A percentile compares a stretch with the other conserved stretches of the same genome.
These are phyloP conservation scores for Bryoerythrophyllum caledonicum DNA, from an alignment of 225 moss, liverwort and hornwort species.

Conservation along the genomic window DNA sequence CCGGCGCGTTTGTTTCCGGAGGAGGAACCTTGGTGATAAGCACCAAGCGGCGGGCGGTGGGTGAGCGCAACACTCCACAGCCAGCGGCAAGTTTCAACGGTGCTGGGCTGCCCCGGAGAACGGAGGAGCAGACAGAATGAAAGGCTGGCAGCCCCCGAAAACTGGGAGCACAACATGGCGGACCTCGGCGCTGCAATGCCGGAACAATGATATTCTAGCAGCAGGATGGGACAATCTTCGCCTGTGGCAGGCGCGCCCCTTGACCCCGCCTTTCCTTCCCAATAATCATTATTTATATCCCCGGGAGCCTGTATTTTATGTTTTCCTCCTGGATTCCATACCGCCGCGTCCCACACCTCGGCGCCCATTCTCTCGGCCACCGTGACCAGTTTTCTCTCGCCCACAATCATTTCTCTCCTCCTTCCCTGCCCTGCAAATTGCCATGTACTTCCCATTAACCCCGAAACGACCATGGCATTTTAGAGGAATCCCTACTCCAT, in stretches of 20 bases:
- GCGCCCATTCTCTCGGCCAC: slow-evolving; percentile 3
- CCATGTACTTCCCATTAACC: too few relatives aligned
- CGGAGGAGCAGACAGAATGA: not conserved
- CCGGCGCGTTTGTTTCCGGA: not conserved
- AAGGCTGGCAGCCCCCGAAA: slow-evolving; percentile 16
- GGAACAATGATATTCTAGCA: not conserved
- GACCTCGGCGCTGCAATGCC: slow-evolving; percentile 15
- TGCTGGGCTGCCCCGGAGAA: not conserved
- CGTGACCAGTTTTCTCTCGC: not conserved
- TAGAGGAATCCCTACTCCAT: too few relatives aligned
- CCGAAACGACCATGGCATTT: too few relatives aligned
- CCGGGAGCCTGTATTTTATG: too few relatives aligned
- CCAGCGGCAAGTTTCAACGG: not conserved
- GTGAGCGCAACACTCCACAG: not conserved
- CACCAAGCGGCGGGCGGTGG: not conserved
- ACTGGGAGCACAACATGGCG: slow-evolving; percentile 36
- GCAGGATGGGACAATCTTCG: slow-evolving; percentile 30
- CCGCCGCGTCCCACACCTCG: slow-evolving; percentile 38
- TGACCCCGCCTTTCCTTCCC: not conserved
- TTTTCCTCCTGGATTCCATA: slow-evolving; percentile 40
- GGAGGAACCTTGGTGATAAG: not conserved
- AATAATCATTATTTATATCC: too few relatives aligned
- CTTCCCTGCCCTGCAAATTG: not conserved
- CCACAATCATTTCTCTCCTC: not conserved
- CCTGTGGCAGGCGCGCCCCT: not conserved